Evolutionary conservation across 495 filamentous ascomycete genomes (phyloP).

Genomic region (Daldinia bambusicola): DNA sequence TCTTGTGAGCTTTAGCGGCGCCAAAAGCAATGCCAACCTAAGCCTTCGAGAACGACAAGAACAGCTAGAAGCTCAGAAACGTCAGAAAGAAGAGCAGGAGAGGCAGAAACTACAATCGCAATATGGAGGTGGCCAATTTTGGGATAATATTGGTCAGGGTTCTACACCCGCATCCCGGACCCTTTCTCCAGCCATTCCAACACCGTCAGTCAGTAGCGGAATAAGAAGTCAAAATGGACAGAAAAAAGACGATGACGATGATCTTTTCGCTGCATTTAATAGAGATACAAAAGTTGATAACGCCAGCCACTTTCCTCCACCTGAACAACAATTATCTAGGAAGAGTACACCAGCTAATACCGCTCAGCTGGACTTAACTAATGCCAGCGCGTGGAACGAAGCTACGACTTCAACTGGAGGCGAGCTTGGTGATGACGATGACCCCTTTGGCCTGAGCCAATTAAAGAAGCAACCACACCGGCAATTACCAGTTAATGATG

Average conservation of each 20-base stretch:
- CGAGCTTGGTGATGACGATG: constrained; percentile 66
- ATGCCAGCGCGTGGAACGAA: constrained; percentile 45
- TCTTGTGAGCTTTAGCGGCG: constrained; percentile 77
- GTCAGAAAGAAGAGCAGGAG: constrained; percentile 77
- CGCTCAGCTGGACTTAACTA: constrained; percentile 40
- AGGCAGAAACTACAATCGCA: constrained; percentile 74
- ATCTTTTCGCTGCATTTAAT: constrained; percentile 71
- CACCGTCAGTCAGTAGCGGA: constrained; percentile 37
- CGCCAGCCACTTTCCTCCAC: constrained; percentile 68
- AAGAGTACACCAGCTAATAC: constrained; percentile 44
- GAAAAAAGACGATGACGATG: constrained; percentile 59
- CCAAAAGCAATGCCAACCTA: constrained; percentile 74
- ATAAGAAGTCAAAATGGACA: constrained; percentile 46
- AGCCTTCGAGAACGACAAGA: constrained; percentile 88
- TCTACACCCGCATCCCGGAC: constrained; percentile 54
- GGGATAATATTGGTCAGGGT: constrained; percentile 68
- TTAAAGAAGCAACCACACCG: constrained; percentile 57
- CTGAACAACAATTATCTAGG: constrained; percentile 43
- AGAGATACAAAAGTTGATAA: constrained; percentile 69
- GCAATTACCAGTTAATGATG: constrained; percentile 57
- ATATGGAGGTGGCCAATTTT: constrained; percentile 77
- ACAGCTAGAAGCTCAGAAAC: constrained; percentile 78
- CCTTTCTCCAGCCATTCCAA: constrained; percentile 38
- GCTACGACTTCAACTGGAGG: constrained; percentile 34
- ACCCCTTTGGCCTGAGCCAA: constrained; percentile 87